A percentile compares a stretch with the other conserved stretches of the same genome.
Conservation (phyloP, 805 yeast genomes). For the Lipomyces sp. region DNA sequence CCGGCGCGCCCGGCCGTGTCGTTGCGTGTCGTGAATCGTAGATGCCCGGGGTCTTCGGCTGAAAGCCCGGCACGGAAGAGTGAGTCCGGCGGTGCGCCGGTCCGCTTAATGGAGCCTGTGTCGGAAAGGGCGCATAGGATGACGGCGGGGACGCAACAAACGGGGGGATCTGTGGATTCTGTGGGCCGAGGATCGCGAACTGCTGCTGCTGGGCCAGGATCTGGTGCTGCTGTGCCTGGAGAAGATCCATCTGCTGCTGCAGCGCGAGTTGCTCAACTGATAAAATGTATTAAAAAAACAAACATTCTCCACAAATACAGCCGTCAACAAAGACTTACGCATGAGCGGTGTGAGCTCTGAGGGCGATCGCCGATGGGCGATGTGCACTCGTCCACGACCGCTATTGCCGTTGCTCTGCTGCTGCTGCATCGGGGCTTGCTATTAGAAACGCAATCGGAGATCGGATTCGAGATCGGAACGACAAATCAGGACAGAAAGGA, state of each 20-base stretch:
- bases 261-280: conserved; percentile 64
- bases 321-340: conserved; percentile 47
- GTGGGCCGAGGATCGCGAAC: too few species aligned
- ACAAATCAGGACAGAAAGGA: not conserved
- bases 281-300: not conserved
- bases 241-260: conserved; percentile 88
- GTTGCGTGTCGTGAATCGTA: conserved; percentile 7
- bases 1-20: conserved; percentile 18
- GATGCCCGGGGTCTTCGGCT: not conserved
- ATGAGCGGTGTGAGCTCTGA: conserved; percentile 87
- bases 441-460: not conserved
- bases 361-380: conserved; percentile 97
- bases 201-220: conserved; percentile 65
- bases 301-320: not conserved
- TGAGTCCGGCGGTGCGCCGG: conserved; percentile 38
- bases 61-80: conserved; percentile 33
- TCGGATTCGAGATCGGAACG: not conserved
- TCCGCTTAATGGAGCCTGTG: not conserved
- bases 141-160: conserved; percentile 19
- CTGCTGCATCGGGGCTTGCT: conserved; percentile 16
- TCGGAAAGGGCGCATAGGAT: conserved; percentile 9
- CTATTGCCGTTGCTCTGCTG: conserved; percentile 34
- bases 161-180: too few species aligned
- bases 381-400: conserved; percentile 62
- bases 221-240: conserved; percentile 90